phyloP scores from a whole-genome alignment of 2,329 filamentous ascomycete genomes.

The Xylariaceae sp. region DNA sequence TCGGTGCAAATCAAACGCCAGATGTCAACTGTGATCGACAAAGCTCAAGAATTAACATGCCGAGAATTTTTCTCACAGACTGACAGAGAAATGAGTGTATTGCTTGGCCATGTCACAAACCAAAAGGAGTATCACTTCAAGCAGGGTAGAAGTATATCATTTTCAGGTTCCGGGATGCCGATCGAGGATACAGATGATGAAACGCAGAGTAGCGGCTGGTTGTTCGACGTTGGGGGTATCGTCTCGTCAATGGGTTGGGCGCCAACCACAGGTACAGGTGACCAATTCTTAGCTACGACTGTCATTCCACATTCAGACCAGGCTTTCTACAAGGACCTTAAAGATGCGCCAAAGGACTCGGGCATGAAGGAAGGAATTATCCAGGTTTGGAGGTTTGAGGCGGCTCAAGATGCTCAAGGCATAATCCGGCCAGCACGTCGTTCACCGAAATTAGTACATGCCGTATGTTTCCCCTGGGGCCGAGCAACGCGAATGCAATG shows the following conservation, averaged over 20 bases:
- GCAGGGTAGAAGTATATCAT: slow-evolving; percentile 30
- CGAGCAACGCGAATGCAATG: slow-evolving; percentile 55
- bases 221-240: slow-evolving; percentile 58
- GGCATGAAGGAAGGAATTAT: slow-evolving; percentile 50
- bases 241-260: slow-evolving; percentile 58
- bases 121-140: slow-evolving; percentile 32
- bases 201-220: slow-evolving; percentile 46
- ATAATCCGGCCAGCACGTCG: slow-evolving; percentile 40
- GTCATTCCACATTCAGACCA: slow-evolving; percentile 56
- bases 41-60: slow-evolving; percentile 22
- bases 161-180: slow-evolving; percentile 30
- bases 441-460: slow-evolving; percentile 45
- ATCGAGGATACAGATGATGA: slow-evolving; percentile 20
- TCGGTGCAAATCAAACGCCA: slow-evolving; percentile 21
- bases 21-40: slow-evolving; percentile 26
- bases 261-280: slow-evolving; percentile 39
- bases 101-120: slow-evolving; percentile 32
- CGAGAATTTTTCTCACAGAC: slow-evolving; percentile 29
- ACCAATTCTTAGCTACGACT: slow-evolving; percentile 56
- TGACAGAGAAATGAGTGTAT: slow-evolving; percentile 25
- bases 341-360: slow-evolving; percentile 41
- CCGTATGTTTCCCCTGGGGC: slow-evolving; percentile 54
- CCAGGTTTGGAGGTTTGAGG: slow-evolving; percentile 55
- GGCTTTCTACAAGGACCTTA: slow-evolving; percentile 44
- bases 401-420: slow-evolving; percentile 35